Evolutionary conservation across 345 rosid species (phyloP), one percentile per base, ranked within the genome.

Genomic region (Populus davidiana): DNA sequence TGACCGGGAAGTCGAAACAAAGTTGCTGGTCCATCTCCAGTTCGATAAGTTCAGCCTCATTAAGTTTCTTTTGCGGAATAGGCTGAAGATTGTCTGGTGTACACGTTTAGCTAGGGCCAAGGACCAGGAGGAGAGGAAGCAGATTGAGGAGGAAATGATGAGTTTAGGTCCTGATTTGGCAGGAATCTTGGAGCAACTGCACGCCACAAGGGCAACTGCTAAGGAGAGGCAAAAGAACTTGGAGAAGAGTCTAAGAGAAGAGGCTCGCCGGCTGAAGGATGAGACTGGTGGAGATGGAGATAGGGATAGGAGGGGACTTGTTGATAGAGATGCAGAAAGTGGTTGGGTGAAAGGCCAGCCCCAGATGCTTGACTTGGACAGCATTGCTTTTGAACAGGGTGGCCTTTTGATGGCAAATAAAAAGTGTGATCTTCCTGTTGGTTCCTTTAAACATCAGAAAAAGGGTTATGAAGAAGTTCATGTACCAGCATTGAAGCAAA

Each of bases 401-500:
- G 97, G 97, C 59, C 97, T 91, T 73, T 82, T 93, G 69, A 93
- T 89, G 95, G 98, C 98, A 63, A 94, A 90, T 75, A 90, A 83
- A 83, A 94, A 86, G 84, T 93, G 98, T 68, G 92, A 90, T 78
- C 96, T 96, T 78, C 99, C 99, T 14, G 16, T 68, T 50, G 94
- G 96, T 61, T 92, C 96, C 17, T 91, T 76, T 83, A 92, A 89
- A 83, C 87, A 85, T 79, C 86, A 70, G 33, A 75, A 83, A 77
- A 91, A 92, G 83, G 96, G 96, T 56, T 96, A 90, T 78, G 99
- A 96, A 70, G 99, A 96, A 88, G 90, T 96, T 85, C 99, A 93
- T 73, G 94, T 93, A 81, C 99, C 99, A 52, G 90, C 90, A 1
- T 74, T 81, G 85, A 92, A 91, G 88, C 72, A 91, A 66, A 88